Conservation (phyloP, 257 asterid species). For the Plantago ovata region DNA sequence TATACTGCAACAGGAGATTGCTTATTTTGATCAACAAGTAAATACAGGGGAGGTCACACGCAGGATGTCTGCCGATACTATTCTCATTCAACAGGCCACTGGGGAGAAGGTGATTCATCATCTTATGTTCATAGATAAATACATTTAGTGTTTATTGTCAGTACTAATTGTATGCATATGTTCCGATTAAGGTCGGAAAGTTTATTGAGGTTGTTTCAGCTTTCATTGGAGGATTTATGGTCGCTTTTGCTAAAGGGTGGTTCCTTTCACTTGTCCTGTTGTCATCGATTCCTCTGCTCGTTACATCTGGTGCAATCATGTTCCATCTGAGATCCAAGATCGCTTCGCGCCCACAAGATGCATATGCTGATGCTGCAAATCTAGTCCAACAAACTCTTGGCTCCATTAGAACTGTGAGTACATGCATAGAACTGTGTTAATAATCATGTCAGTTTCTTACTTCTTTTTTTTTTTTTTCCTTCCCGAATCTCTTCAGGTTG, state of each 20-base stretch:
- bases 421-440: neutral
- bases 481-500: slow-evolving; percentile 34
- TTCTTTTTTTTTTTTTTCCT: too few relatives aligned
- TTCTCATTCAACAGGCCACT: slow-evolving; percentile 89
- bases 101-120: too few relatives aligned
- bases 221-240: slow-evolving; percentile 55
- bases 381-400: slow-evolving; percentile 60
- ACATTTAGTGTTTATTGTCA: too few relatives aligned
- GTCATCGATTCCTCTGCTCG: slow-evolving; percentile 46
- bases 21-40: slow-evolving; percentile 70
- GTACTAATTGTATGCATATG: neutral
- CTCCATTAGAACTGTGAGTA: slow-evolving; percentile 54
- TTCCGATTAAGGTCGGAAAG: slow-evolving; percentile 49
- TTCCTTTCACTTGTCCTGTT: slow-evolving; percentile 59
- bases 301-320: slow-evolving; percentile 43
- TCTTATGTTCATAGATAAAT: neutral
- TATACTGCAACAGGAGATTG: slow-evolving; percentile 80
- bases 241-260: slow-evolving; percentile 62
- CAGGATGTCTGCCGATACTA: slow-evolving; percentile 73
- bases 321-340: slow-evolving; percentile 33
- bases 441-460: too few relatives aligned
- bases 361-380: slow-evolving; percentile 59
- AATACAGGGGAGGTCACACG: slow-evolving; percentile 87
- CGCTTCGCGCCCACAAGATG: slow-evolving; percentile 47
- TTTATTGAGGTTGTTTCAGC: slow-evolving; percentile 52